phyloP scores from a whole-genome alignment of 1,139 yeast genomes.

The Candida glucosophila region DNA sequence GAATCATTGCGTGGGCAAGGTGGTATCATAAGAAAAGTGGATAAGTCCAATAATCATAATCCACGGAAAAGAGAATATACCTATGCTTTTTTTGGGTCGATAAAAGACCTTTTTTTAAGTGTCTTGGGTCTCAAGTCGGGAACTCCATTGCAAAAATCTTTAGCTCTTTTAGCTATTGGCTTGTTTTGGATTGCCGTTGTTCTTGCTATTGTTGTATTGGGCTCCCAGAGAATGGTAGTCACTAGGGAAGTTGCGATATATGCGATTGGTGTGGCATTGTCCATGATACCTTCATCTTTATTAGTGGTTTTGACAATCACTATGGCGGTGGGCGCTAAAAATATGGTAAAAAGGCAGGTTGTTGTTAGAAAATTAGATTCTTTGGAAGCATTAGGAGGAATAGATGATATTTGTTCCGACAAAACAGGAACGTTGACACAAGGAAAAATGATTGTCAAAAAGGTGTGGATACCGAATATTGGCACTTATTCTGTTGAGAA shows the following conservation, averaged over 20 bases:
- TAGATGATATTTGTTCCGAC: constrained; percentile 76
- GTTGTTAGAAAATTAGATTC: constrained; percentile 75
- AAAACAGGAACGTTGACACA: constrained; percentile 78
- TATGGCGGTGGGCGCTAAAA: constrained; percentile 81
- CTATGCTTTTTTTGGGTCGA: constrained; percentile 35
- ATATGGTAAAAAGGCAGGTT: constrained; percentile 64
- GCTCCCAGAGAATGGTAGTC: constrained; percentile 60
- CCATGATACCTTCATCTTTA: constrained; percentile 79
- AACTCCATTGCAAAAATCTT: constrained; percentile 62
- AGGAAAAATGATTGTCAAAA: constrained; percentile 69
- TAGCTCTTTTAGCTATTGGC: constrained; percentile 62
- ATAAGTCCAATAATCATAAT: constrained; percentile 14
- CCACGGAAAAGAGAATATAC: constrained; percentile 38
- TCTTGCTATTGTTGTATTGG: constrained; percentile 76
- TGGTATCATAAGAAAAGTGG: constrained; percentile 19
- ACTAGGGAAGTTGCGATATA: constrained; percentile 69
- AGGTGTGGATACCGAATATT: constrained; percentile 68
- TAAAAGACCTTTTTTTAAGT: constrained; percentile 38
- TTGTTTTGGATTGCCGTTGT: constrained; percentile 66
- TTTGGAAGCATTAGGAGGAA: constrained; percentile 72
- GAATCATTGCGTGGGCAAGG: constrained; percentile 37
- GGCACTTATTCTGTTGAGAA: constrained; percentile 59
- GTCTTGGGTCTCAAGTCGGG: constrained; percentile 71
- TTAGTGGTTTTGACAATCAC: constrained; percentile 77
- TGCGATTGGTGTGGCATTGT: constrained; percentile 74